Evolutionary conservation across 108 stramenopile genomes (phyloP).

Genomic region (Nitzschia sp.): DNA sequence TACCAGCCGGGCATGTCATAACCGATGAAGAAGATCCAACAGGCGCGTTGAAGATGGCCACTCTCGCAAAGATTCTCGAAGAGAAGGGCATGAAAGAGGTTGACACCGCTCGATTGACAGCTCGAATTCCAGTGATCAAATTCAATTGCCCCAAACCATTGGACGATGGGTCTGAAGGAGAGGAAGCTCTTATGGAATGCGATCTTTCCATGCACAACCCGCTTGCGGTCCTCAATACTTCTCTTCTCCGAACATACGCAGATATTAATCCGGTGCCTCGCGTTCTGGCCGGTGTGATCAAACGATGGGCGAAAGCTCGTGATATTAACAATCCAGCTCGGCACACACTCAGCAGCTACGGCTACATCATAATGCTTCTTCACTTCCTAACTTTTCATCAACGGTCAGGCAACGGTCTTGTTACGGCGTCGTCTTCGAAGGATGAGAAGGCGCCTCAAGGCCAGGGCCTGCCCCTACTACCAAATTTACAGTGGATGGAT

Average conservation of each 20-base stretch:
- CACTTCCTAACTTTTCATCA: slow-evolving; percentile 90
- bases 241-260: slow-evolving; percentile 84
- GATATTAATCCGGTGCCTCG: slow-evolving; percentile 78
- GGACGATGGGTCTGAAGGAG: slow-evolving; percentile 42
- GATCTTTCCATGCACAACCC: slow-evolving; percentile 97
- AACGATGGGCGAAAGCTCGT: slow-evolving; percentile 94
- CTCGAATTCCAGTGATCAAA: slow-evolving; percentile 96
- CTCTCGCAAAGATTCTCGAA: slow-evolving; percentile 68
- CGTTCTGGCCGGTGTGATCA: slow-evolving; percentile 91
- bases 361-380: slow-evolving; percentile 93
- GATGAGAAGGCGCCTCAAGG: slow-evolving; percentile 3
- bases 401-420: slow-evolving; percentile 55
- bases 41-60: slow-evolving; percentile 76
- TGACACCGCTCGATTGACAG: slow-evolving; percentile 86
- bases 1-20: slow-evolving; percentile 52
- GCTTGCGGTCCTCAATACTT: slow-evolving; percentile 94
- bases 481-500: slow-evolving; percentile 94
- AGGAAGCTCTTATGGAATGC: slow-evolving; percentile 81
- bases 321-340: slow-evolving; percentile 94
- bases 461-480: slow-evolving; percentile 70
- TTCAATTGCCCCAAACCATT: slow-evolving; percentile 70
- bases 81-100: slow-evolving; percentile 85
- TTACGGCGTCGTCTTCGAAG: slow-evolving; percentile 20
- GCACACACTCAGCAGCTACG: slow-evolving; percentile 96
- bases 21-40: slow-evolving; percentile 46